Evolutionary conservation across 2,329 filamentous ascomycete species (phyloP).

Genomic region (Fusarium sp.): DNA sequence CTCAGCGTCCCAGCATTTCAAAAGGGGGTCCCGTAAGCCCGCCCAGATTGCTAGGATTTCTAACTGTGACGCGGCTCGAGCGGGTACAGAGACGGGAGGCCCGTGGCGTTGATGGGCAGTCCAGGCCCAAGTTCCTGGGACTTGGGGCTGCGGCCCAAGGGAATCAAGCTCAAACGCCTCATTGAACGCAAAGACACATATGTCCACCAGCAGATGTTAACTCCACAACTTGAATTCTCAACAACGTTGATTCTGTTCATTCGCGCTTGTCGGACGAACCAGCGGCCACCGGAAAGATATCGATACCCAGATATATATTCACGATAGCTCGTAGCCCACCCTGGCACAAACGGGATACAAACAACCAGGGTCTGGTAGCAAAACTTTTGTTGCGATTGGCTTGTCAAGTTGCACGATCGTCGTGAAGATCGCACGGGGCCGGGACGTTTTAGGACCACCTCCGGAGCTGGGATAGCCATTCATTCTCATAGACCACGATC

Average conservation of each 20-base stretch:
- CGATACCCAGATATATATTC: conserved; percentile 3
- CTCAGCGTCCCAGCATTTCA: conserved; percentile 16
- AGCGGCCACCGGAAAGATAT: conserved; percentile 10
- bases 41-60: conserved; percentile 28
- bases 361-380: conserved; percentile 40
- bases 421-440: conserved; percentile 44
- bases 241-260: background rate
- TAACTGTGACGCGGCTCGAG: conserved; percentile 38
- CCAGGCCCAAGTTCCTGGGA: conserved; percentile 44
- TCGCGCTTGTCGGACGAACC: conserved; percentile 15
- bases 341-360: conserved; percentile 18
- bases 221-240: background rate
- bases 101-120: conserved; percentile 43
- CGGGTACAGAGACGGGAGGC: conserved; percentile 43
- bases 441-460: conserved; percentile 43
- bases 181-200: conserved; percentile 15
- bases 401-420: conserved; percentile 45
- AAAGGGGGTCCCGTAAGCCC: conserved; percentile 26
- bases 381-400: conserved; percentile 50
- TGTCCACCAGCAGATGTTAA: background rate
- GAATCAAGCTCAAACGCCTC: conserved; percentile 27
- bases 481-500: conserved; percentile 33
- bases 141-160: conserved; percentile 28
- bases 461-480: conserved; percentile 37
- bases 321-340: conserved; percentile 12